A percentile compares a stretch with the other conserved stretches of the same genome.
Conservation (phyloP, 257 asterid species). For the Solanum habrochaites region DNA sequence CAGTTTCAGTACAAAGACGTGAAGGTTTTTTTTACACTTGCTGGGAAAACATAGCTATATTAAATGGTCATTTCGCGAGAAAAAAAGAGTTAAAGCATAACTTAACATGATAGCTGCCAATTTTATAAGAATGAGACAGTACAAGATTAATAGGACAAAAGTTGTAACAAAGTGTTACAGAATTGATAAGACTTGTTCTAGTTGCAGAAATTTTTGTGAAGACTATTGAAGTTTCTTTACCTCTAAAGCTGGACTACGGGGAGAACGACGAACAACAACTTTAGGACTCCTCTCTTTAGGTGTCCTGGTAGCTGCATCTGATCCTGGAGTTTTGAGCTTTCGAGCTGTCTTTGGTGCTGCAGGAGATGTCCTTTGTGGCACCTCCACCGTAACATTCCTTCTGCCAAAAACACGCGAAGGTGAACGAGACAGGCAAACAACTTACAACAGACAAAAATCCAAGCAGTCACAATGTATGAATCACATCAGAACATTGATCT, state of each 20-base stretch:
- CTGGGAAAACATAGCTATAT: neutral
- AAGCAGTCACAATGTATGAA: neutral
- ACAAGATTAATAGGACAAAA: neutral
- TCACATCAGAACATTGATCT: neutral
- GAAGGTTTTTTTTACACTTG: neutral
- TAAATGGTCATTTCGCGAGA: neutral
- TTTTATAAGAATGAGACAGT: neutral
- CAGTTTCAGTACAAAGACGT: neutral
- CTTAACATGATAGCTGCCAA: neutral
- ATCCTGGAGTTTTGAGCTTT: conserved; percentile 33
- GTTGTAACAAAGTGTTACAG: neutral
- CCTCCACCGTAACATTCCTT: conserved; percentile 46
- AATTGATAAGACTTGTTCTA: neutral
- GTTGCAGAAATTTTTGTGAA: neutral
- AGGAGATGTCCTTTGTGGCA: conserved; percentile 45
- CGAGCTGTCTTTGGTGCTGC: conserved; percentile 34
- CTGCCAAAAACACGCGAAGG: neutral
- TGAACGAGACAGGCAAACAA: neutral
- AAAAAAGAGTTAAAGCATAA: neutral
- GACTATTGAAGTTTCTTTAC: conserved; percentile 15
- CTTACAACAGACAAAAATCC: neutral
- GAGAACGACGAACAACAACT: conserved; percentile 51
- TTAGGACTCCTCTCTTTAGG: conserved; percentile 59
- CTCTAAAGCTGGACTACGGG: conserved; percentile 56
- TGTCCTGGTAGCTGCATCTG: conserved; percentile 32